Evolutionary conservation across 2,329 filamentous ascomycete genomes (phyloP).

Genomic region (Penicillium sclerotigenum): DNA sequence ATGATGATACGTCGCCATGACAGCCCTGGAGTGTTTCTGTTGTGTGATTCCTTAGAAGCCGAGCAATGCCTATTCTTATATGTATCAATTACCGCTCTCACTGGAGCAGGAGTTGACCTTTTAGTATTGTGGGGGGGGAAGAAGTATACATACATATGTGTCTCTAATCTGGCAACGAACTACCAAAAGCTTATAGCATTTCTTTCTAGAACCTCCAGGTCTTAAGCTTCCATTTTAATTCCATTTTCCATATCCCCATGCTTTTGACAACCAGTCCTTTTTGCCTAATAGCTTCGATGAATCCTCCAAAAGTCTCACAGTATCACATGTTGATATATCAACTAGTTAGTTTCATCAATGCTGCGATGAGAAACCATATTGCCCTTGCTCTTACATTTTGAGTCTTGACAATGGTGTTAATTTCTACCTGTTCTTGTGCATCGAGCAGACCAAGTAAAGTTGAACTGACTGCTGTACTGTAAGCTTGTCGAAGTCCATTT

Average conservation of each 20-base stretch:
- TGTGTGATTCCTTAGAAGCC: background rate
- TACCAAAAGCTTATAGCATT: background rate
- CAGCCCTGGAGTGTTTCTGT: background rate
- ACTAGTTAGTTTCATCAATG: no score
- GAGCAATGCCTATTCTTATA: background rate
- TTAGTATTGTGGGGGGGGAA: background rate
- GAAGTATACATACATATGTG: background rate
- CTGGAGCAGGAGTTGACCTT: background rate
- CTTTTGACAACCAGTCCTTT: background rate
- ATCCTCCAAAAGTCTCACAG: background rate
- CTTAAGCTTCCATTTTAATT: background rate
- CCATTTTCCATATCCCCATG: background rate
- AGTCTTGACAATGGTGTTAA: background rate
- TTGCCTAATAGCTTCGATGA: background rate
- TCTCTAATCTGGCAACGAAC: background rate
- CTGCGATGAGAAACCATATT: background rate
- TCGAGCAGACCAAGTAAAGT: background rate
- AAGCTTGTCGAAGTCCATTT: background rate
- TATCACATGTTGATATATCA: background rate
- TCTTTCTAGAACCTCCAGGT: background rate
- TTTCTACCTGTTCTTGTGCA: background rate
- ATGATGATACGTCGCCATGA: background rate
- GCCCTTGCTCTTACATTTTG: background rate
- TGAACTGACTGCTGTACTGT: background rate
- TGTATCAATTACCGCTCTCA: background rate